A percentile compares a stretch with the other conserved stretches of the same genome.
These are phyloP conservation scores for Diospyros lotus DNA, from an alignment of 148 eudicot species.

Conservation along the genomic window DNA sequence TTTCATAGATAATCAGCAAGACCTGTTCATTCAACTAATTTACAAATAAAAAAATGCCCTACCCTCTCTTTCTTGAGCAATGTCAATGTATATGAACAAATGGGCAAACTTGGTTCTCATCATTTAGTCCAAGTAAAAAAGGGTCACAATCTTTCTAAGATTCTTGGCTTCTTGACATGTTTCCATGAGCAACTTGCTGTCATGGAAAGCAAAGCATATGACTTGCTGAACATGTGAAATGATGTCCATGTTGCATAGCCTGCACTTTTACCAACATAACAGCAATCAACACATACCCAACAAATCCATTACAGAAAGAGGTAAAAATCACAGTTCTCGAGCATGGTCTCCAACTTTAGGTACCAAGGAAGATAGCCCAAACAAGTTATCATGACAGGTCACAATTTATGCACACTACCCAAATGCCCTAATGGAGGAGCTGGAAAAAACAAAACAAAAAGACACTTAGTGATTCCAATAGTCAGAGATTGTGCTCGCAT, in stretches of 20 bases:
- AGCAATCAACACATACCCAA: background rate
- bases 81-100: background rate
- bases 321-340: background rate
- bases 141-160: slow-evolving; percentile 90
- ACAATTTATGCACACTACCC: background rate
- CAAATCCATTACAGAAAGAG: background rate
- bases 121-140: slow-evolving; percentile 78
- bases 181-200: slow-evolving; percentile 92
- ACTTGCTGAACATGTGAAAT: slow-evolving; percentile 94
- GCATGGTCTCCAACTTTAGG: background rate
- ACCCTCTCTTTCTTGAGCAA: background rate
- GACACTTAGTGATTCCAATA: background rate
- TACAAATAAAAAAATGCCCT: background rate
- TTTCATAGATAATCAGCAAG: too few species aligned
- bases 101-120: background rate
- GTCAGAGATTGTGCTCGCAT: background rate
- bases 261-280: slow-evolving; percentile 35
- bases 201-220: slow-evolving; percentile 96
- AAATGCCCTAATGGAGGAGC: background rate
- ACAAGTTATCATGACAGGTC: background rate
- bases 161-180: slow-evolving; percentile 98
- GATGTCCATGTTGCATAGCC: slow-evolving; percentile 98
- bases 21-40: background rate
- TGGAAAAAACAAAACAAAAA: background rate
- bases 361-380: too few species aligned